These are phyloP conservation scores for Phyllosticta ampelicida DNA, from an alignment of 2,329 filamentous ascomycete species.

Conservation along the genomic window DNA sequence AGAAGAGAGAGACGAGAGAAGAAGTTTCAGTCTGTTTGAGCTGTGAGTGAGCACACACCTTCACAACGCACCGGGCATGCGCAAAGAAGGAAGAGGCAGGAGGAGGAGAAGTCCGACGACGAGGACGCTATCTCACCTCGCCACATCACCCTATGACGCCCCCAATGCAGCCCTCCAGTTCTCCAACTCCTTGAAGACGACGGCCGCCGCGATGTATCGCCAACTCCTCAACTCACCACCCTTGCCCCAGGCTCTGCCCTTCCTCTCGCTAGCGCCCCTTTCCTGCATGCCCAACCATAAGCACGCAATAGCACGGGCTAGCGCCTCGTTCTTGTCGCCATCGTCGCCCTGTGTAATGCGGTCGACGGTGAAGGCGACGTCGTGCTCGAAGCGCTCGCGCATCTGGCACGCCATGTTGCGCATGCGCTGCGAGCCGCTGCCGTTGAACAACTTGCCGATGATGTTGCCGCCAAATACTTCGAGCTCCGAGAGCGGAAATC, in stretches of 20 bases:
- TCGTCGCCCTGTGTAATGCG: slow-evolving; percentile 34
- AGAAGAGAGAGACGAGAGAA: no score
- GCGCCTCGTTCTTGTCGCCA: slow-evolving; percentile 27
- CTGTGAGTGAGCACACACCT: no score
- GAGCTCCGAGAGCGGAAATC: slow-evolving; percentile 21
- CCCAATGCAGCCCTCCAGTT: not conserved
- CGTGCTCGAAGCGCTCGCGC: slow-evolving; percentile 30
- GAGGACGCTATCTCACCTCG: no score
- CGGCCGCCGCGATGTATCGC: slow-evolving; percentile 41
- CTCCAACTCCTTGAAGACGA: slow-evolving; percentile 41
- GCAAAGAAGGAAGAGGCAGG: no score
- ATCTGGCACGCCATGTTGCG: slow-evolving; percentile 24
- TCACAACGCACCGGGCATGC: no score
- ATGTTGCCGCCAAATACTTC: slow-evolving; percentile 48
- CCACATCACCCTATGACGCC: not conserved
- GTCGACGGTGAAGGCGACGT: slow-evolving; percentile 31
- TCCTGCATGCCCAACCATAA: slow-evolving; percentile 33
- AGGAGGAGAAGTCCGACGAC: no score
- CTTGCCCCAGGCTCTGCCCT: slow-evolving; percentile 12
- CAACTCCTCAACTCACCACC: slow-evolving; percentile 37
- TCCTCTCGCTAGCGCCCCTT: no score
- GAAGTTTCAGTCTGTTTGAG: no score
- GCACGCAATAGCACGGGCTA: slow-evolving; percentile 42
- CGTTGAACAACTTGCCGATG: slow-evolving; percentile 39
- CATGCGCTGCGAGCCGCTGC: slow-evolving; percentile 26